Percentiles rank a stretch among this genome's conserved stretches.
Evolutionary conservation across 176 grass and related monocot species (phyloP).

Genomic region (Carex pumila): DNA sequence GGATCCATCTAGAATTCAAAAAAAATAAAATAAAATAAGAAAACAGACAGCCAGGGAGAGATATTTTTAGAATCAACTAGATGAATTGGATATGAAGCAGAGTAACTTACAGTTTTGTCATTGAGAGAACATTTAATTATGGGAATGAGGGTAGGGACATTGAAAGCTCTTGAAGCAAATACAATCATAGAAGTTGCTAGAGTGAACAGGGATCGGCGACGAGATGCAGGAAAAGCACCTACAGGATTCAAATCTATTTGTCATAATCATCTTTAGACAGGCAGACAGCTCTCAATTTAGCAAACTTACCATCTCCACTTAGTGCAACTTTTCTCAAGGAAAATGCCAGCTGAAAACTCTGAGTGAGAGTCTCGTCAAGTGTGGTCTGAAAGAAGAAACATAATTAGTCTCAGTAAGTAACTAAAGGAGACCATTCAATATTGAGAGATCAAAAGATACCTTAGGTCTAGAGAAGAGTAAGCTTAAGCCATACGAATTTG

Average conservation of each 20-base stretch:
- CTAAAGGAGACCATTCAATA: not conserved
- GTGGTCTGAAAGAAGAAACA: constrained; percentile 64
- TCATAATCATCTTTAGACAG: not conserved
- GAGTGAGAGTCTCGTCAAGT: constrained; percentile 75
- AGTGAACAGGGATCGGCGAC: constrained; percentile 73
- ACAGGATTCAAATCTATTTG: constrained; percentile 20
- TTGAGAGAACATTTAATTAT: constrained; percentile 73
- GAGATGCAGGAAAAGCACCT: constrained; percentile 73
- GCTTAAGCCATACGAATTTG: constrained; percentile 85
- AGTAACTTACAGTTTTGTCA: constrained; percentile 48
- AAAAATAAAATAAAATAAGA: constrained; percentile 14
- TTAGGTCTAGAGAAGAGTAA: constrained; percentile 82
- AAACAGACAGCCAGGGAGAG: constrained; percentile 1
- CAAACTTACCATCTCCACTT: constrained; percentile 42
- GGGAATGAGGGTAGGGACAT: constrained; percentile 69
- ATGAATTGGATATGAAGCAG: not conserved
- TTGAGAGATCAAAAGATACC: constrained; percentile 39
- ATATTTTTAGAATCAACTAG: not conserved
- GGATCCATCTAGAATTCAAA: constrained; percentile 61
- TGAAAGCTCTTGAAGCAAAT: constrained; percentile 88
- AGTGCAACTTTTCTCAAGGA: constrained; percentile 69
- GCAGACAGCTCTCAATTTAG: not conserved
- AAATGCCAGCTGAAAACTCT: constrained; percentile 96
- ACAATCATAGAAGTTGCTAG: constrained; percentile 88
- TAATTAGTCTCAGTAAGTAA: constrained; percentile 13